phyloP scores from a whole-genome alignment of 2,329 filamentous ascomycete genomes.

The Fusarium verrucosum region DNA sequence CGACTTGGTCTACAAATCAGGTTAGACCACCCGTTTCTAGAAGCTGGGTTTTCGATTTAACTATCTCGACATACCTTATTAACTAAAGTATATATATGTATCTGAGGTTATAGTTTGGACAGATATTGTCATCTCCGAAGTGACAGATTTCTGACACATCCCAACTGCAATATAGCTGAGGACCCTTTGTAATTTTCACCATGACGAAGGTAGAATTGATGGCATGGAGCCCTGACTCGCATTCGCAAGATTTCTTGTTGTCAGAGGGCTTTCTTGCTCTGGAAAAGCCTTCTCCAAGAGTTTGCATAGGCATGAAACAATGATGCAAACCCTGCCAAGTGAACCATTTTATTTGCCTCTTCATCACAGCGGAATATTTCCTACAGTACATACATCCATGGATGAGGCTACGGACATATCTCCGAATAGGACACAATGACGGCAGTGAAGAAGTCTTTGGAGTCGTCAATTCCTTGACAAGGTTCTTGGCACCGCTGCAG shows the following conservation, averaged over 20 bases:
- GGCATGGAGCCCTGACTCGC: not conserved
- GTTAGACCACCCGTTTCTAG: constrained; percentile 12
- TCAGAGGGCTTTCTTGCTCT: not conserved
- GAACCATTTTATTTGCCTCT: constrained; percentile 11
- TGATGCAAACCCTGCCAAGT: constrained; percentile 30
- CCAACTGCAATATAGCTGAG: not conserved
- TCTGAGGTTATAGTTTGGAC: constrained; percentile 1
- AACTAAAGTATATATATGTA: too few relatives aligned
- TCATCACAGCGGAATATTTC: constrained; percentile 5
- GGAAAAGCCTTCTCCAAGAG: not conserved
- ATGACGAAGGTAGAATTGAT: not conserved
- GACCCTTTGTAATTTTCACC: not conserved
- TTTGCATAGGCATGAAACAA: constrained; percentile 21
- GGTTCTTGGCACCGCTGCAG: constrained; percentile 23
- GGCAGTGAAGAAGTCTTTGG: constrained; percentile 9
- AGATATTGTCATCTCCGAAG: constrained; percentile 24
- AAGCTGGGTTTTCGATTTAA: not conserved
- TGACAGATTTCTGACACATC: not conserved
- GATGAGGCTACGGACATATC: constrained; percentile 16
- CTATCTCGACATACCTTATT: too few relatives aligned
- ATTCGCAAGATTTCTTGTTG: too few relatives aligned
- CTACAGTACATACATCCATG: constrained; percentile 17
- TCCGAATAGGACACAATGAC: constrained; percentile 16
- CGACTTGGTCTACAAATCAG: constrained; percentile 2
- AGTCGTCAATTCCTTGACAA: constrained; percentile 8